These are phyloP conservation scores for Umbelopsis ramanniana DNA, from an alignment of 192 early-diverging fungal species.

Conservation along the genomic window DNA sequence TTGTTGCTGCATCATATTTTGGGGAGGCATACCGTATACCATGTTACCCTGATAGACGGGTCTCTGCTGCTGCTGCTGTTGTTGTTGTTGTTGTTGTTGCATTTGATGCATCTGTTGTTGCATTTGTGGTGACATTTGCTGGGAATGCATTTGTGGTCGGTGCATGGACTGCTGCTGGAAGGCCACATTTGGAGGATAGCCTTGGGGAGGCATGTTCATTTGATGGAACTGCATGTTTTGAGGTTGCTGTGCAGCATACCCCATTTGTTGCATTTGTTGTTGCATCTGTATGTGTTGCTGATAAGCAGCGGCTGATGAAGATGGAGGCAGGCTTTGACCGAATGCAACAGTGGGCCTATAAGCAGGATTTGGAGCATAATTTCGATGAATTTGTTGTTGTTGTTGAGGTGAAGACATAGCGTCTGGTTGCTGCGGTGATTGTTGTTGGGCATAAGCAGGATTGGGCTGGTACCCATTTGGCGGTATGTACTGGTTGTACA, in stretches of 20 bases:
- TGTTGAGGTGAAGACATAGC: conserved; percentile 8
- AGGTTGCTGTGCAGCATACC: conserved; percentile 7
- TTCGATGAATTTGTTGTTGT: conserved; percentile 20
- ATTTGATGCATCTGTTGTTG: conserved; percentile 21
- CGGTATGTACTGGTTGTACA: conserved; percentile 21
- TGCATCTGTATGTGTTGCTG: conserved; percentile 12
- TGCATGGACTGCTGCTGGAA: conserved; percentile 5
- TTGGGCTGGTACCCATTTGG: conserved; percentile 23
- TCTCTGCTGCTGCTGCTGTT: conserved; percentile 13
- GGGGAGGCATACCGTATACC: conserved; percentile 10
- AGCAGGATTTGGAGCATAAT: conserved; percentile 1
- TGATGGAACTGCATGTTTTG: conserved; percentile 21
- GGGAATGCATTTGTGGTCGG: not conserved
- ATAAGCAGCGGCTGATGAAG: conserved; percentile 3
- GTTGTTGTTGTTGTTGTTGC: conserved; percentile 10
- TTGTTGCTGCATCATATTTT: not conserved
- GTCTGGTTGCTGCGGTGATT: conserved; percentile 29
- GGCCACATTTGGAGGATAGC: conserved; percentile 14
- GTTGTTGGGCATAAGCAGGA: conserved; percentile 20
- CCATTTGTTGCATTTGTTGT: conserved; percentile 19
- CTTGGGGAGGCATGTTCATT: conserved; percentile 18
- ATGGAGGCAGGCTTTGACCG: conserved; percentile 1
- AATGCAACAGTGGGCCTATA: not conserved
- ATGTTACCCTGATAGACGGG: conserved; percentile 11
- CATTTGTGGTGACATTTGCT: not conserved